A percentile compares a stretch with the other conserved stretches of the same genome.
phyloP scores from a whole-genome alignment of 164 flowering plant genomes.

The Sextonia rubra region DNA sequence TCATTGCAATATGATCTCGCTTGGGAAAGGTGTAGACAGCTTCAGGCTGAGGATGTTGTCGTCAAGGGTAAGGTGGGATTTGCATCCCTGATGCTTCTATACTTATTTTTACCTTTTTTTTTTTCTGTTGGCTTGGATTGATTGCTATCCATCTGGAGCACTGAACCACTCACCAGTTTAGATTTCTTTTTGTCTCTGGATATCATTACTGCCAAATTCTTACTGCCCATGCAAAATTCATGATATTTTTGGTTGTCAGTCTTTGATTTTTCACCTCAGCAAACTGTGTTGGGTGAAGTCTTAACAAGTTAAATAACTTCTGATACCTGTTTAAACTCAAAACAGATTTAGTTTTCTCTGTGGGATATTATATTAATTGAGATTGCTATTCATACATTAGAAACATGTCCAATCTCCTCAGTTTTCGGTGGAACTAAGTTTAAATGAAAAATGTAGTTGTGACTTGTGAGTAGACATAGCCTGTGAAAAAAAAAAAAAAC shows the following conservation, averaged over 20 bases:
- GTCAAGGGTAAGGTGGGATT: constrained; percentile 85
- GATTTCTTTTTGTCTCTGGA: neutral
- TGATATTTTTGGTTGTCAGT: neutral
- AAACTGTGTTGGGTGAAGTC: neutral
- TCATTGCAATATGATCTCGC: constrained; percentile 73
- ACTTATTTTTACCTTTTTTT: neutral
- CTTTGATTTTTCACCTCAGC: neutral
- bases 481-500: too few species aligned
- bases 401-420: neutral
- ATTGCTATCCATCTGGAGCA: neutral
- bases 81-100: neutral
- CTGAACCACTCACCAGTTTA: neutral
- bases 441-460: neutral
- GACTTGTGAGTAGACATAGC: neutral
- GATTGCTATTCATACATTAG: neutral
- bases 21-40: constrained; percentile 95
- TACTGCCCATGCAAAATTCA: neutral
- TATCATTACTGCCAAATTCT: neutral
- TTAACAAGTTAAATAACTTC: neutral
- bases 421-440: neutral
- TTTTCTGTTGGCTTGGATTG: neutral
- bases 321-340: neutral
- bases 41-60: constrained; percentile 92
- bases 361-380: neutral
- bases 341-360: neutral